Base-by-base conservation (phyloP, 768 basidiomycete genomes). In the Tephrocybe sp. region DNA sequence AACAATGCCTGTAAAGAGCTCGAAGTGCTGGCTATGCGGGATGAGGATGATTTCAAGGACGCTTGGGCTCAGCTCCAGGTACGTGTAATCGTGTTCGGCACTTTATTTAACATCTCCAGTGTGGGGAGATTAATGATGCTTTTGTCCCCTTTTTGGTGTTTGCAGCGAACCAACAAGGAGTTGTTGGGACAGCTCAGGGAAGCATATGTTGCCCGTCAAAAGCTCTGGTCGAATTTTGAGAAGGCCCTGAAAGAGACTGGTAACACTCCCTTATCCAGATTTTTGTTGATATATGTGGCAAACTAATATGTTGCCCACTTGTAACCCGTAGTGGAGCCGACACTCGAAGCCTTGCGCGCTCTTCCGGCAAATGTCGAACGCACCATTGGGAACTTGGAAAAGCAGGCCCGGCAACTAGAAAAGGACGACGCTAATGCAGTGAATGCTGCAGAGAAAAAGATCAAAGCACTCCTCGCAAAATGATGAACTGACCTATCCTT, bases 301-400 rank as follows among this genome's bases (percentile, higher is more conserved):
- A 22, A 24, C 49, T 50, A 29, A 54, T 45, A 30, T 39, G 43
- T 33, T 33, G 29, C 52, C 29, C 37, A 45, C 27, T 29, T 53
- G n/a, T n/a, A n/a, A n/a, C n/a, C n/a, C 42, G 36, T 34, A 83
- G 82, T 74, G 25, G 70, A 70, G 7, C 74, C 70, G 16, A 71
- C 75, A 1, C 61, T 72, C 16, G 68, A 67, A 21, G 60, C 61
- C 21, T 55, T 80, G 25, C 69, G 74, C 52, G 72, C 68, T 18
- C 57, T 78, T n/a, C 81, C 83, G 4, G 69, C 59, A 24, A 72
- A 74, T 38, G 62, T 79, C 25, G 85, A 86, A 57, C 72, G 72
- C 36, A 71, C 71, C 7, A 76, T 84, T 42, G 64, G 71, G 1
- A 62, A 59, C 11, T 65, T 82, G 7, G 84, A 88, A 53, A 83